Evolutionary conservation across 805 yeast genomes (phyloP).

Genomic region (Crinitomyces ghanaensis): DNA sequence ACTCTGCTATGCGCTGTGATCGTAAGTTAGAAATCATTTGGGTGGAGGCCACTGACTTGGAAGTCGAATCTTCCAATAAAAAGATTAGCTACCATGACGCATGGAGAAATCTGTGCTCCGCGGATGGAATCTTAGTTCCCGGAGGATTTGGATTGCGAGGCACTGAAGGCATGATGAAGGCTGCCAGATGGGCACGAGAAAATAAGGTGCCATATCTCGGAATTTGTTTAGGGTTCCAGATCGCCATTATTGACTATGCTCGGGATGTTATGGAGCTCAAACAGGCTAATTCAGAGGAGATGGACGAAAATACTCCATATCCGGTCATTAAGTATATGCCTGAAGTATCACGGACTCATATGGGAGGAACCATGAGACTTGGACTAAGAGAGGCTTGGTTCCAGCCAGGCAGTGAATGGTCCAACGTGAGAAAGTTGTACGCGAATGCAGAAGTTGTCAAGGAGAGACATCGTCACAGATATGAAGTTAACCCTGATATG

Average conservation of each 20-base stretch:
- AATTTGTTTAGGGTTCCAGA: constrained; percentile 93
- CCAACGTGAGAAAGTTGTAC: constrained; percentile 65
- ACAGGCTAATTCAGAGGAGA: constrained; percentile 64
- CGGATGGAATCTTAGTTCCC: constrained; percentile 95
- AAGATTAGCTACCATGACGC: constrained; percentile 84
- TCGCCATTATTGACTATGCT: constrained; percentile 89
- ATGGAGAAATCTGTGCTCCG: constrained; percentile 86
- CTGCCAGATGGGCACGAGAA: constrained; percentile 97
- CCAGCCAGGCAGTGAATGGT: constrained; percentile 52
- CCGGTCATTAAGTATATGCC: constrained; percentile 95
- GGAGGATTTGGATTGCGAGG: constrained; percentile 98
- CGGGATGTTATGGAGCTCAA: constrained; percentile 63
- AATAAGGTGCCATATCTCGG: constrained; percentile 90
- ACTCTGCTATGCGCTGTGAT: constrained; percentile 81
- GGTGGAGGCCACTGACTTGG: constrained; percentile 93
- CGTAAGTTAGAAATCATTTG: constrained; percentile 80
- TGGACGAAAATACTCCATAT: constrained; percentile 49
- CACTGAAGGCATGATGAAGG: constrained; percentile 94
- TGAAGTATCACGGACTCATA: constrained; percentile 85
- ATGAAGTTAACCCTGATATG: constrained; percentile 86
- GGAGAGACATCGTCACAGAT: constrained; percentile 98
- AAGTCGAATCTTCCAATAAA: constrained; percentile 53
- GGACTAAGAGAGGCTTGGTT: constrained; percentile 88
- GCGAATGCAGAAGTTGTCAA: constrained; percentile 55
- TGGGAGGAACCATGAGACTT: constrained; percentile 99